Base-by-base conservation (phyloP, 345 rosid species). In the Syzygium grande region DNA sequence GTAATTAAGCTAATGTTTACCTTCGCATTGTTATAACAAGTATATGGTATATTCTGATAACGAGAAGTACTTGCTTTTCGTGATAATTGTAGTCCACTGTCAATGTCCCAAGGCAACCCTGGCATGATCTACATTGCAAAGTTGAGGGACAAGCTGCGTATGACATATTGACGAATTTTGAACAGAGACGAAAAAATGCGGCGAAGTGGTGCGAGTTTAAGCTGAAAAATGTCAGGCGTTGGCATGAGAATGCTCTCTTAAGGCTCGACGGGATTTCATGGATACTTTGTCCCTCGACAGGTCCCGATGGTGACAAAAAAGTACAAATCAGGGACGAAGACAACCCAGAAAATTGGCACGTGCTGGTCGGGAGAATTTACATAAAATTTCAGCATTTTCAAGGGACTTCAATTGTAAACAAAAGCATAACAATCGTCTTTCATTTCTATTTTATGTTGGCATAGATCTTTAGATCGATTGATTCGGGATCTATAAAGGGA, bases 71-170 rank as follows among this genome's bases (percentile, higher is more conserved):
- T 51, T 61, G 25, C 87, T 51, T 86, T 65, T 80, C 65, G 79
- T 49, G 85, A 19, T 41, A 23, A 84, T 38, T 83, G 38, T 89
- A 94, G 96, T 89, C 92, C 80, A 54, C 59, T 86, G 73, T 91
- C 49, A 86, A 85, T 88, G 86, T 90, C 86, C 96, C 95, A 25
- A 93, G 98, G 87, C 94, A 95, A 90, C 95, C 95, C 2, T 95
- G 98, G 98, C 98, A 95, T 87, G 98, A 94, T 88, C 59, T 93
- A 68, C 98, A 95, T 84, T 95, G 95, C 89, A 94, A 92, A 88
- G 88, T 94, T 30, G 98, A 95, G 86, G 96, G 98, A 51, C 94
- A 96, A 73, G 98, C 98, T 80, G 96, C 96, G 59, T 91, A 94
- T 61, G 95, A 95, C 87, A 86, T 94, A 89, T 85, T 93, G 86